These are phyloP conservation scores for Vachellia collinsii DNA, from an alignment of 306 rosid species.

Conservation along the genomic window DNA sequence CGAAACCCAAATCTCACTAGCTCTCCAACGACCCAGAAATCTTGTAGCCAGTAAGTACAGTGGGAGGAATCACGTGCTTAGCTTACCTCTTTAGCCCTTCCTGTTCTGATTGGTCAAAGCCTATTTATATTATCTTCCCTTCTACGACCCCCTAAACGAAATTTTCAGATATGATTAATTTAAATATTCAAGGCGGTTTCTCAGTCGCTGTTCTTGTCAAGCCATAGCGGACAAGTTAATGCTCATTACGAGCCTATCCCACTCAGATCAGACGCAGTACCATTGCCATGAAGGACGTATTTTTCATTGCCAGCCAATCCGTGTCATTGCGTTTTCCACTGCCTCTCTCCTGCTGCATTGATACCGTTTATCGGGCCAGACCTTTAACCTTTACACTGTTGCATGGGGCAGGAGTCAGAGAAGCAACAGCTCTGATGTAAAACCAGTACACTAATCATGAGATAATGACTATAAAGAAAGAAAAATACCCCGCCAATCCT, in stretches of 20 bases:
- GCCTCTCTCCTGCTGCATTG: slow-evolving; percentile 38
- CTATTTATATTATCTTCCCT: background rate
- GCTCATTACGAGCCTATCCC: slow-evolving; percentile 35
- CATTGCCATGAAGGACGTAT: slow-evolving; percentile 27
- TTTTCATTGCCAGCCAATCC: slow-evolving; percentile 36
- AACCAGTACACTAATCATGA: slow-evolving; percentile 42
- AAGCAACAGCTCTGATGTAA: slow-evolving; percentile 41
- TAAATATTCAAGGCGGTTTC: background rate
- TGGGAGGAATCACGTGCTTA: slow-evolving; percentile 37
- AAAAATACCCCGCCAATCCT: slow-evolving; percentile 56
- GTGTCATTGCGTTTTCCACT: slow-evolving; percentile 40
- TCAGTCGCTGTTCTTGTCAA: background rate
- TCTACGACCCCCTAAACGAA: background rate
- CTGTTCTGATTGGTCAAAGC: slow-evolving; percentile 20
- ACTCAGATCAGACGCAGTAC: slow-evolving; percentile 18
- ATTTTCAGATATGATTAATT: background rate
- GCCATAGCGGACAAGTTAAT: slow-evolving; percentile 34
- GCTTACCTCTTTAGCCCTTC: slow-evolving; percentile 8
- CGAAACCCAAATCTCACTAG: slow-evolving; percentile 23
- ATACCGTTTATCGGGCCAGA: slow-evolving; percentile 7
- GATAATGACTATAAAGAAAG: slow-evolving; percentile 16
- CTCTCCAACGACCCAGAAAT: slow-evolving; percentile 16
- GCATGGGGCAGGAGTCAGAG: slow-evolving; percentile 36
- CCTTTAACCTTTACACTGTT: slow-evolving; percentile 27
- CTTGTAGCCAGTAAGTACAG: slow-evolving; percentile 7